These are phyloP conservation scores for Calonectria multiphialidica DNA, from an alignment of 2,329 filamentous ascomycete genomes.

Conservation along the genomic window DNA sequence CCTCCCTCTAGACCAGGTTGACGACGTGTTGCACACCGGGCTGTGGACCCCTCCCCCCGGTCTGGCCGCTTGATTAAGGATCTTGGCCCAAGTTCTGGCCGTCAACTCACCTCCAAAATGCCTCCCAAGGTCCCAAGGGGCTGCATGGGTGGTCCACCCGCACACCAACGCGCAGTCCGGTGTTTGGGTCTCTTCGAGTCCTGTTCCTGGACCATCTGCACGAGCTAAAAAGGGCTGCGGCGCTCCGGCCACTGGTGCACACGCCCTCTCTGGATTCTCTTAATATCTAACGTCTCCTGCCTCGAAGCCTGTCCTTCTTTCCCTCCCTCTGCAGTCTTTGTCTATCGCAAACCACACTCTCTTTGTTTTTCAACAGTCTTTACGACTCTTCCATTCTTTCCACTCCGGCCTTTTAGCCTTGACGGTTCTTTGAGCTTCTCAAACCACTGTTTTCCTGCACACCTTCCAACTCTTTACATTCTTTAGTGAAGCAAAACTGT, in stretches of 20 bases:
- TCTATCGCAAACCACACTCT: constrained; percentile 40
- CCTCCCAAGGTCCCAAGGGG: constrained; percentile 39
- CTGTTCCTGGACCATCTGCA: constrained; percentile 34
- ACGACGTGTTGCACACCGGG: not conserved
- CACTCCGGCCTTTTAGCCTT: constrained; percentile 38
- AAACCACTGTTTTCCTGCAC: constrained; percentile 32
- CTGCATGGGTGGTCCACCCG: constrained; percentile 36
- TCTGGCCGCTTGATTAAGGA: constrained; percentile 29
- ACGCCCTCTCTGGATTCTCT: constrained; percentile 38
- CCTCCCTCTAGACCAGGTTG: not conserved
- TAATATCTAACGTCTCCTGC: constrained; percentile 44
- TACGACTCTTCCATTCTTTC: constrained; percentile 46
- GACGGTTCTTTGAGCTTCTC: constrained; percentile 45
- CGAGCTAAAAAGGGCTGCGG: constrained; percentile 38
- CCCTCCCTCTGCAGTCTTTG: constrained; percentile 36
- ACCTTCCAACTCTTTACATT: constrained; percentile 37
- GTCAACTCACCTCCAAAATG: constrained; percentile 20
- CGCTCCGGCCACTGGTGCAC: constrained; percentile 35
- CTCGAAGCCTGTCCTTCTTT: constrained; percentile 31
- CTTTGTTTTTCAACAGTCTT: constrained; percentile 38
- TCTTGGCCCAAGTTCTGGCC: constrained; percentile 3
- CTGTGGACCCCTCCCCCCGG: constrained; percentile 22
- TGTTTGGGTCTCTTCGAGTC: constrained; percentile 40
- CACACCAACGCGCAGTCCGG: constrained; percentile 39
- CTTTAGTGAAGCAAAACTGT: constrained; percentile 47